Evolutionary conservation across 495 filamentous ascomycete species (phyloP).

Genomic region (Podospora pseudopauciseta): DNA sequence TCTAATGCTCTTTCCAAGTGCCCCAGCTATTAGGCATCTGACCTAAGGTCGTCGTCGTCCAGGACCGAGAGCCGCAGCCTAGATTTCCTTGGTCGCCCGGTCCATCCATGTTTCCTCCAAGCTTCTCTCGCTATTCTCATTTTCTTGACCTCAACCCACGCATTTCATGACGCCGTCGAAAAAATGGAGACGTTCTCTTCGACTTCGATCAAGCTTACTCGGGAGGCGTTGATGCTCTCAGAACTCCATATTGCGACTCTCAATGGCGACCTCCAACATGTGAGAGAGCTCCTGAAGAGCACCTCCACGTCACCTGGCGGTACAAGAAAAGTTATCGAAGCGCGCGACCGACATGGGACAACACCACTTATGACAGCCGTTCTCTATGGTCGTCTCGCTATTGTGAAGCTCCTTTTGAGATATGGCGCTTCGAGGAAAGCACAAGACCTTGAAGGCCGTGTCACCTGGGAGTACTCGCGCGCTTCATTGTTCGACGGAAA

Average conservation of each 20-base stretch:
- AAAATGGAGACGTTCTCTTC: neutral
- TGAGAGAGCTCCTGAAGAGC: neutral
- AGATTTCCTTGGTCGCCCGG: neutral
- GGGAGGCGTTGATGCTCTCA: neutral
- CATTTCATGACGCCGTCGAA: too few species aligned
- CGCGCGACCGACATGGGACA: constrained; percentile 1
- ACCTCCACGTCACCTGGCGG: neutral
- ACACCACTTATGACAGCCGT: constrained; percentile 17
- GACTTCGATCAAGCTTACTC: neutral
- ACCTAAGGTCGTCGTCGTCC: too few species aligned
- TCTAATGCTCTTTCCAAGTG: neutral
- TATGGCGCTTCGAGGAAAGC: neutral
- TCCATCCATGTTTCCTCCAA: neutral
- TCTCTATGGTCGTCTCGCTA: constrained; percentile 1
- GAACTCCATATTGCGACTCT: constrained; percentile 11
- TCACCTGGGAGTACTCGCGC: neutral
- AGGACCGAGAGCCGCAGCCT: too few species aligned
- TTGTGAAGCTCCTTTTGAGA: neutral
- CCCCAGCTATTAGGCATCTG: neutral
- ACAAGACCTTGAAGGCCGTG: neutral
- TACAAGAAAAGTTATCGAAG: neutral
- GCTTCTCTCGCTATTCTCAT: neutral
- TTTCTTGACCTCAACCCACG: neutral
- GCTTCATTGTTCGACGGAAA: neutral
- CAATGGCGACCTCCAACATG: neutral